Base-by-base conservation (phyloP, 331 rosid species). In the Spiraea crenata region DNA sequence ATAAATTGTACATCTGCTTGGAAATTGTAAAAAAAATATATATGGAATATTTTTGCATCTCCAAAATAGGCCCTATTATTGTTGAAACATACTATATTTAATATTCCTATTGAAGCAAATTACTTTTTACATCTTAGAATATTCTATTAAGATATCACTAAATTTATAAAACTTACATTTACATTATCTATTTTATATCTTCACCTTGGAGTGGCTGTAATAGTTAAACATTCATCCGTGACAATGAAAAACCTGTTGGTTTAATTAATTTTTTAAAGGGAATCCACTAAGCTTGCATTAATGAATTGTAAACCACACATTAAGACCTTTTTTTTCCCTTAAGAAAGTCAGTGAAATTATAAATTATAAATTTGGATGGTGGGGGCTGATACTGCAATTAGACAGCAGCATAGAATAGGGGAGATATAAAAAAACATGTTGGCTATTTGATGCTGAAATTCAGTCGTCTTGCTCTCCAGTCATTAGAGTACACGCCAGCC, bases 231-330 rank as follows among this genome's bases (percentile, higher is more conserved):
- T 25, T 25, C 31, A 25, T 25, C 31, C 31, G 51, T 69, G 76
- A 69, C 56, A 10, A 20, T 55, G 76, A 82, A 79, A 76, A 74
- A 65, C 74, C 81, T 50, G 55, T 80, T 55, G 39, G 69, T 37
- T 57, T 31, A 10, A 11, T 56, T 41, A 57, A 31, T 37, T 31
- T 16, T 37, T 50, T 3, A 70, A 78, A 74, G 76, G 79, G 89
- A 87, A 79, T 67, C 92, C 88, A 85, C 85, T 73, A 72, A 73
- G 78, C 52, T 66, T 61, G 58, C 71, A 84, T 81, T 87, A 82
- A 85, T 84, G 79, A 85, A 82, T 74, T 78, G 71, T 74, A 39
- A 73, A 77, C 89, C 96, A 63, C 79, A 17, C 69, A 82, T 80
- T 79, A 70, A 45, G 69, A 44, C 64, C 20, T 57, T 76, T 73